Evolutionary conservation across 2,329 filamentous ascomycete genomes (phyloP), one percentile per base, ranked within the genome.

Genomic region (Fusarium hainanense): DNA sequence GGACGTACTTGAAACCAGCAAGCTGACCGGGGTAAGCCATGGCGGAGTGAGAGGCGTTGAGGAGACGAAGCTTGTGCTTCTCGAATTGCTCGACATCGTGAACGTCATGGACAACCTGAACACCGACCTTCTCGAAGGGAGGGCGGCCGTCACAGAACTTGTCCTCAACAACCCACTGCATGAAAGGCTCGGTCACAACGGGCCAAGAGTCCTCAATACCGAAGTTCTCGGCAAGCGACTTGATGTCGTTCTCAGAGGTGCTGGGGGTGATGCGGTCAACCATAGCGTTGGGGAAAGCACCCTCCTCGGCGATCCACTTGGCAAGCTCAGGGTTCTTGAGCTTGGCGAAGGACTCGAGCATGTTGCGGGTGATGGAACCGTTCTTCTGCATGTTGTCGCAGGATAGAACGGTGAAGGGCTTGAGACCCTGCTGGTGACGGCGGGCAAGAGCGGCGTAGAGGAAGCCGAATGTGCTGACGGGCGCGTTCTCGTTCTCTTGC

Each of bases 371-470:
- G 76, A 87, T 86, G 74, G 82, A 78, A 56, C 85, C 85, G 75
- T 87, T 87, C 80, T 85, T 85, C 78, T 86, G 84, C 84, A 87
- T 87, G 78, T 87, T 87, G 75, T 87, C 85, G 74, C 85, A 87
- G 6, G 85, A 87, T 73, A 87, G 71, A 30, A 87, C 84, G 67
- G 85, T 87, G 76, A 87, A 87, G 46, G 85, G 85, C 74, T 81
- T 82, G 49, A 85, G 81, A 5, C 84, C 84, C 47, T 80, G 76
- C 57, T 77, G 71, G 72, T 82, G 78, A 51, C 85, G 85, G 54
- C 81, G 78, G 18, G 78, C 82, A 58, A 86, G 77, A 13, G 84
- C 85, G 25, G 83, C 83, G 70, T 84, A 87, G 57, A 87, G 82
- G 77, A 84, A 87, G 54, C 85, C 85, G 66, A 85, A 87, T 20